Conservation (phyloP, 2,329 filamentous ascomycete genomes). For the Aureobasidium sp. region DNA sequence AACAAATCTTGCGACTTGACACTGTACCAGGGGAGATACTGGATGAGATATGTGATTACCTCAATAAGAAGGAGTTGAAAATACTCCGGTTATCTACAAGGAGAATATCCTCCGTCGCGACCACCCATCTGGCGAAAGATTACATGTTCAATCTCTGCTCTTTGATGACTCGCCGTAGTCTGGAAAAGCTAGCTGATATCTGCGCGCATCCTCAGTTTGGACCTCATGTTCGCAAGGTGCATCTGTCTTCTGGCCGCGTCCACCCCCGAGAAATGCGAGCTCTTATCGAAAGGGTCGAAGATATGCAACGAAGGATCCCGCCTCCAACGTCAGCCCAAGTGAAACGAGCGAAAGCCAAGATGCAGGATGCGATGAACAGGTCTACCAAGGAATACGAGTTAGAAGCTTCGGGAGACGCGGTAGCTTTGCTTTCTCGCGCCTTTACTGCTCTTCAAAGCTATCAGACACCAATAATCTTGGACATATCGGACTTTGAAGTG, state of each 20-base stretch:
- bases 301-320: background rate
- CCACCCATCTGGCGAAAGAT: background rate
- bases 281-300: background rate
- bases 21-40: background rate
- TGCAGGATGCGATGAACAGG: background rate
- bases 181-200: background rate
- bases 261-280: background rate
- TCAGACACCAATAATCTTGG: background rate
- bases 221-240: background rate
- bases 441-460: background rate
- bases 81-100: background rate
- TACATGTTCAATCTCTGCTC: conserved; percentile 7
- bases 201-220: background rate
- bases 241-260: background rate
- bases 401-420: background rate
- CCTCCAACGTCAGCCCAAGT: background rate
- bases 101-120: background rate
- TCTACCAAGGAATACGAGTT: background rate
- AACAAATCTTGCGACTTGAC: background rate
- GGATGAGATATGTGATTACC: background rate
- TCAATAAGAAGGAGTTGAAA: background rate
- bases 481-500: background rate
- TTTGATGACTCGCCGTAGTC: conserved; percentile 1
- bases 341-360: background rate
- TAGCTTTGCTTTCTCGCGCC: background rate